Conservation (phyloP, 495 filamentous ascomycete genomes). For the Penicillium atrosanguineum region DNA sequence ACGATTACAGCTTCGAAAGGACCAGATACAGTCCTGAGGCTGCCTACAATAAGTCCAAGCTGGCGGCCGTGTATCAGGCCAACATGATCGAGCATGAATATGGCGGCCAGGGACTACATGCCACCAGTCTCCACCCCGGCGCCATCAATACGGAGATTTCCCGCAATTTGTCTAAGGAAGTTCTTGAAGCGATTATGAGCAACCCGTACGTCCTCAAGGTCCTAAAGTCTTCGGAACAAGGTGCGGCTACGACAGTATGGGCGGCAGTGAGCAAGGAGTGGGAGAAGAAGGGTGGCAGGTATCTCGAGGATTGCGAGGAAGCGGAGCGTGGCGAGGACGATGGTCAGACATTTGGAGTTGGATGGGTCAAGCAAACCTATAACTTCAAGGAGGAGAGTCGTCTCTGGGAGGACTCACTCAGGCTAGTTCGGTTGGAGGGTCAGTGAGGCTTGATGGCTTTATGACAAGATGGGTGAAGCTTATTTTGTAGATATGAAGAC, state of each 20-base stretch:
- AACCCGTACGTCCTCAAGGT: constrained; percentile 17
- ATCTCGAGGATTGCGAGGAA: constrained; percentile 38
- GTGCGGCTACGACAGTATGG: constrained; percentile 41
- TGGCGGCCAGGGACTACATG: constrained; percentile 34
- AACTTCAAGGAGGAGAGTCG: no score
- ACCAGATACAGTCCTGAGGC: constrained; percentile 40
- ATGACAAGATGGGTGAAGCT: no score
- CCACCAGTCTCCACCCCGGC: constrained; percentile 40
- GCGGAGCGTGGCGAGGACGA: no score
- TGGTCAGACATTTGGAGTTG: no score
- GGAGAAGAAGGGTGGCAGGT: constrained; percentile 39
- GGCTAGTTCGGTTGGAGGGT: no score
- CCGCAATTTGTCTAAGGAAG: constrained; percentile 15
- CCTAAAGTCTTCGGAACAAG: constrained; percentile 35
- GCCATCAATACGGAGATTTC: constrained; percentile 27
- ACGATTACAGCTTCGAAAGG: no score
- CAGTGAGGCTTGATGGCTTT: no score
- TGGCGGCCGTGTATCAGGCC: constrained; percentile 41
- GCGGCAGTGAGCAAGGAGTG: constrained; percentile 35
- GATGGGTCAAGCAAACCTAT: no score
- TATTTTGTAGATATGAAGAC: no score
- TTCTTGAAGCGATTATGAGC: constrained; percentile 10
- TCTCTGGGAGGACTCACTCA: no score
- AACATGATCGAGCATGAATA: constrained; percentile 44
- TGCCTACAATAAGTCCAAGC: constrained; percentile 39